Evolutionary conservation across 1,139 yeast genomes (phyloP).

Genomic region (Candida labiduridarum): DNA sequence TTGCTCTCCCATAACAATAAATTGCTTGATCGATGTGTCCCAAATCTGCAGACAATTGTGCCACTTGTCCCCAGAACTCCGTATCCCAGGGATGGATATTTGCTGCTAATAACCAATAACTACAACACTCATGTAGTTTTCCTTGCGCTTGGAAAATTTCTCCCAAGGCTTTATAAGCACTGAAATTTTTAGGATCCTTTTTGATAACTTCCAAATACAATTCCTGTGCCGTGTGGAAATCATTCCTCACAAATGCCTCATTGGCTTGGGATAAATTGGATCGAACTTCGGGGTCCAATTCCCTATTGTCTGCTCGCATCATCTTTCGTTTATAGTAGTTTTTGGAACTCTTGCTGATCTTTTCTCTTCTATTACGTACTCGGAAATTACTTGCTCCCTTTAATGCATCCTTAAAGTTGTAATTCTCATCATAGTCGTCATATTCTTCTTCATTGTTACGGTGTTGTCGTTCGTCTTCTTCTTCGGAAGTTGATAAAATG

Average conservation of each 20-base stretch:
- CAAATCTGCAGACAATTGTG: slow-evolving; percentile 69
- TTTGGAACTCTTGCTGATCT: slow-evolving; percentile 32
- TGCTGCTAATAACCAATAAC: slow-evolving; percentile 84
- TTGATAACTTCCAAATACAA: slow-evolving; percentile 74
- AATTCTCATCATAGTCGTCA: slow-evolving; percentile 47
- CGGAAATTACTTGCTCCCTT: slow-evolving; percentile 64
- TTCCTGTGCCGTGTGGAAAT: slow-evolving; percentile 66
- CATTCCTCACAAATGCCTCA: slow-evolving; percentile 71
- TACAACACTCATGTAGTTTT: slow-evolving; percentile 70
- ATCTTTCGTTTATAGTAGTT: slow-evolving; percentile 35
- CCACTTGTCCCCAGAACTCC: slow-evolving; percentile 84
- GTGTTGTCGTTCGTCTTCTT: slow-evolving; percentile 12
- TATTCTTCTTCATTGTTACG: slow-evolving; percentile 14
- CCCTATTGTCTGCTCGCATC: slow-evolving; percentile 41
- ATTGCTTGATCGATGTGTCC: slow-evolving; percentile 82
- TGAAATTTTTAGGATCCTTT: slow-evolving; percentile 73
- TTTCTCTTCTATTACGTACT: slow-evolving; percentile 44
- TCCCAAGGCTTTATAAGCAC: slow-evolving; percentile 85
- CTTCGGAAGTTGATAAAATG: slow-evolving; percentile 10
- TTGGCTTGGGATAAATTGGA: slow-evolving; percentile 70
- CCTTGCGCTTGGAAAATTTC: slow-evolving; percentile 77
- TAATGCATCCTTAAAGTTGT: slow-evolving; percentile 60
- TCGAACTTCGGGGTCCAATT: slow-evolving; percentile 72
- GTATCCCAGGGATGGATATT: slow-evolving; percentile 76
- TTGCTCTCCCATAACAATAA: slow-evolving; percentile 77